These are phyloP conservation scores for Cupressus sempervirens DNA, from an alignment of 75 land plant genomes.

Conservation along the genomic window DNA sequence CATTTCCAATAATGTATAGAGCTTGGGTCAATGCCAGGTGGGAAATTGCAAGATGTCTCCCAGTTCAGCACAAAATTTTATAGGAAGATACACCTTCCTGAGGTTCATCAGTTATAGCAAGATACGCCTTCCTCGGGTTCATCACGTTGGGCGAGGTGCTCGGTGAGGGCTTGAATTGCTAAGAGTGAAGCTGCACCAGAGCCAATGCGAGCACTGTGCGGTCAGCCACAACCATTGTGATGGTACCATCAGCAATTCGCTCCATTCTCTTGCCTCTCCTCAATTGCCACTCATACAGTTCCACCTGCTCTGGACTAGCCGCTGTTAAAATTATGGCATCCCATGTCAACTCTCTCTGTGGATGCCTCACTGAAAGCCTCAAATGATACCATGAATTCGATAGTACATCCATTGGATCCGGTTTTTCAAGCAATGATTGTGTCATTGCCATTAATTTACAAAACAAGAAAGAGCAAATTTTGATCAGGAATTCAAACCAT, in stretches of 20 bases:
- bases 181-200: constrained; percentile 93
- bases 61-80: no score
- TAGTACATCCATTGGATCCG: constrained; percentile 38
- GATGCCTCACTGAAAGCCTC: constrained; percentile 75
- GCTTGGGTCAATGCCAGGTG: no score
- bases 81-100: no score
- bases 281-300: constrained; percentile 85
- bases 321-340: constrained; percentile 94
- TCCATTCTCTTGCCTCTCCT: constrained; percentile 61
- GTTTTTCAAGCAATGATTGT: constrained; percentile 4
- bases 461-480: background rate
- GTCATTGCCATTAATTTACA: constrained; percentile 8
- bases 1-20: no score
- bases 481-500: background rate
- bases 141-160: constrained; percentile 12
- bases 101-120: no score
- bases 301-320: constrained; percentile 92
- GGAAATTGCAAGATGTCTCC: no score
- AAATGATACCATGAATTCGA: constrained; percentile 79
- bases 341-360: constrained; percentile 86
- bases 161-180: constrained; percentile 65
- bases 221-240: constrained; percentile 93
- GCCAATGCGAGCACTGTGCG: constrained; percentile 84
- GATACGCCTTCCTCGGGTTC: background rate
- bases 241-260: constrained; percentile 58